Percentiles rank a stretch among this genome's conserved stretches.
phyloP scores from a whole-genome alignment of 805 yeast genomes.

The Saccharomycopsis fibuligera region DNA sequence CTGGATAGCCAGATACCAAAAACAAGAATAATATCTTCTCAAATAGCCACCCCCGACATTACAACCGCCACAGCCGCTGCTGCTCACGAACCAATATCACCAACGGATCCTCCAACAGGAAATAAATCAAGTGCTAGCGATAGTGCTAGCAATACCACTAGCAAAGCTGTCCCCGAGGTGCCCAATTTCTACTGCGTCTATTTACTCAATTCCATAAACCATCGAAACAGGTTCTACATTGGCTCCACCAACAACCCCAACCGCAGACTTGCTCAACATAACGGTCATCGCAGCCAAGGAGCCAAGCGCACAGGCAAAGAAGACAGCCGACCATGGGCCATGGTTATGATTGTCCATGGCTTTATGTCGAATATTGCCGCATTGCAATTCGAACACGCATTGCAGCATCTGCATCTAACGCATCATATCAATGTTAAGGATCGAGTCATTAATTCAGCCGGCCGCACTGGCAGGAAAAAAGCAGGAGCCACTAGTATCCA shows the following conservation, averaged over 20 bases:
- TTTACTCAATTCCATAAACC: constrained; percentile 52
- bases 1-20: too few relatives aligned
- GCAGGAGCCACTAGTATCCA: constrained; percentile 34
- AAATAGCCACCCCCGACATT: too few relatives aligned
- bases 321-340: constrained; percentile 69
- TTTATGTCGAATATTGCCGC: constrained; percentile 68
- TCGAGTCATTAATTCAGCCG: constrained; percentile 9
- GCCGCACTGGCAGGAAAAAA: constrained; percentile 26
- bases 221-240: constrained; percentile 56
- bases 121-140: too few relatives aligned
- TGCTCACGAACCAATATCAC: too few relatives aligned
- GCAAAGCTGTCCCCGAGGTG: constrained; percentile 2
- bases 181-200: constrained; percentile 65
- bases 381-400: constrained; percentile 77
- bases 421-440: constrained; percentile 41
- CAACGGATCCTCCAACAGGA: too few relatives aligned
- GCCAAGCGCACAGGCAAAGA: constrained; percentile 57
- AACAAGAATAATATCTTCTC: too few relatives aligned
- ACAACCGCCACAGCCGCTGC: too few relatives aligned
- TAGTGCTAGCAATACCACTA: too few relatives aligned
- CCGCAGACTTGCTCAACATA: constrained; percentile 68
- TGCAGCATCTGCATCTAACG: constrained; percentile 68
- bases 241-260: constrained; percentile 81
- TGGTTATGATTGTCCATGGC: constrained; percentile 57
- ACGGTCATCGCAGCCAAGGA: constrained; percentile 65